Evolutionary conservation across 148 eudicot genomes (phyloP).

Genomic region (Rhododendron henanense): DNA sequence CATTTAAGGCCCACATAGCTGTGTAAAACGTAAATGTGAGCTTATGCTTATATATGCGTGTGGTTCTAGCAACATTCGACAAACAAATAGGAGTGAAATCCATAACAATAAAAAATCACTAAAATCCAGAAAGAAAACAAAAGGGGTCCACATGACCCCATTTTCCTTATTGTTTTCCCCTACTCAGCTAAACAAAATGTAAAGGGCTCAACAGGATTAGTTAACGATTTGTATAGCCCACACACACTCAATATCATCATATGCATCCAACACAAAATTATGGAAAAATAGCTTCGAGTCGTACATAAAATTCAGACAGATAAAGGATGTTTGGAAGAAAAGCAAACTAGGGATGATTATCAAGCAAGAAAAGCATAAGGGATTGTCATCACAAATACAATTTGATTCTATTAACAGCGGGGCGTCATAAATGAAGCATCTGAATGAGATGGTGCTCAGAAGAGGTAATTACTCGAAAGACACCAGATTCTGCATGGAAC

Average conservation of each 20-base stretch:
- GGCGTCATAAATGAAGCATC: background rate
- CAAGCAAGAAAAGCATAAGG: background rate
- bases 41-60: background rate
- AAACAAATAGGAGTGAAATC: too few relatives aligned
- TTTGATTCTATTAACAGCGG: background rate
- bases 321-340: background rate
- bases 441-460: background rate
- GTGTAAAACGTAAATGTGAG: background rate
- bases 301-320: too few relatives aligned
- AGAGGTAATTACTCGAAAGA: background rate
- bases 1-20: background rate
- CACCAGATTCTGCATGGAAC: background rate
- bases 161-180: background rate
- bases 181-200: background rate
- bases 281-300: background rate
- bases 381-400: background rate
- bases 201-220: background rate
- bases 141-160: background rate
- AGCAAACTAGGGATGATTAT: background rate
- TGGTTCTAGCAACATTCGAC: background rate
- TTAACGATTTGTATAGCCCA: too few relatives aligned
- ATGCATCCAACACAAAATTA: background rate
- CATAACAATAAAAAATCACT: background rate
- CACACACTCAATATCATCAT: too few relatives aligned
- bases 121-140: background rate